Conservation (phyloP, 805 yeast species). For the Candida pseudofarinosa region DNA sequence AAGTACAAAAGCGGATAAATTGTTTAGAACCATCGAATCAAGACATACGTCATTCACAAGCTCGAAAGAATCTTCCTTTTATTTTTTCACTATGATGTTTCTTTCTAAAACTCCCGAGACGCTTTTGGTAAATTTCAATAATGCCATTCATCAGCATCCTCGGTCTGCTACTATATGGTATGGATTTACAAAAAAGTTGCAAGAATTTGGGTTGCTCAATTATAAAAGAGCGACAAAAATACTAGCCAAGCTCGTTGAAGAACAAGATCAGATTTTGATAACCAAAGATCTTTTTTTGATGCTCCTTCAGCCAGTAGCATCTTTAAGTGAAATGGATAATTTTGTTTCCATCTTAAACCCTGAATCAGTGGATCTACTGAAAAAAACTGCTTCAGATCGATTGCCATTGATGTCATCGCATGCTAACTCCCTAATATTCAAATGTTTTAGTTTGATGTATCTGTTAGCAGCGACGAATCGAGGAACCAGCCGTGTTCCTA, state of each 20-base stretch:
- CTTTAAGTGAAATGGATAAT: slow-evolving; percentile 18
- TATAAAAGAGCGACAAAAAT: slow-evolving; percentile 23
- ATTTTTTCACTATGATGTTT: slow-evolving; percentile 21
- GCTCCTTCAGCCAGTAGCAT: slow-evolving; percentile 27
- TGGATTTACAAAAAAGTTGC: slow-evolving; percentile 28
- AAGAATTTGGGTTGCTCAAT: slow-evolving; percentile 30
- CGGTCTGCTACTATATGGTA: slow-evolving; percentile 32
- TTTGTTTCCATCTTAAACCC: slow-evolving; percentile 13
- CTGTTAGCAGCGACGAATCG: slow-evolving; percentile 4
- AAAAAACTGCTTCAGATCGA: background rate
- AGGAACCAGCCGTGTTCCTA: background rate
- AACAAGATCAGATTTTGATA: slow-evolving; percentile 19
- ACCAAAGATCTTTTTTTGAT: slow-evolving; percentile 29
- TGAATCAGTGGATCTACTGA: slow-evolving; percentile 4
- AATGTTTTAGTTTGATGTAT: slow-evolving; percentile 25
- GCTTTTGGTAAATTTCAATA: slow-evolving; percentile 31
- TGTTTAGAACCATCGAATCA: slow-evolving; percentile 24
- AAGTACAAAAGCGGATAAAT: slow-evolving; percentile 19
- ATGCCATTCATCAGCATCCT: slow-evolving; percentile 17
- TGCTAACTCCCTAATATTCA: slow-evolving; percentile 20
- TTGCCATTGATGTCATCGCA: slow-evolving; percentile 11
- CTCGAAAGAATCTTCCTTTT: slow-evolving; percentile 18
- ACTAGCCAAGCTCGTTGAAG: slow-evolving; percentile 19
- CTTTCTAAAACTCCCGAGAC: slow-evolving; percentile 33
- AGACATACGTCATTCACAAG: slow-evolving; percentile 4